phyloP scores from a whole-genome alignment of 257 asterid species.

The Solanum ossicruentum region DNA sequence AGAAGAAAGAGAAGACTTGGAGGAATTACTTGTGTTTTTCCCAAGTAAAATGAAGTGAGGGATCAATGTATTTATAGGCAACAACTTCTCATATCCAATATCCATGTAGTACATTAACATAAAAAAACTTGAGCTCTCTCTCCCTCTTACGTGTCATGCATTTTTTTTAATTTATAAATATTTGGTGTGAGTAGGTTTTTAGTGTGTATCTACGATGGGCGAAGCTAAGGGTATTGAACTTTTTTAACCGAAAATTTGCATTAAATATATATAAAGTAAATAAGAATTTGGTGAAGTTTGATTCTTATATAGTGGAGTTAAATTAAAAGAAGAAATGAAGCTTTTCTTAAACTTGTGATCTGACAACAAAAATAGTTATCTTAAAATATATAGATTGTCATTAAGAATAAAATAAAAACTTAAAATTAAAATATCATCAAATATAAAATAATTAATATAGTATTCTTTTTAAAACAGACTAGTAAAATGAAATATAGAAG shows the following conservation, averaged over 20 bases:
- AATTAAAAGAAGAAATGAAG: no score
- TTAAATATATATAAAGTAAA: not conserved
- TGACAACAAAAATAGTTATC: no score
- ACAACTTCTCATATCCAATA: not conserved
- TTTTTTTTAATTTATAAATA: no score
- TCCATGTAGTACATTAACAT: not conserved
- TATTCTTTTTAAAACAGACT: not conserved
- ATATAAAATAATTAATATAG: no score
- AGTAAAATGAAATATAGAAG: not conserved
- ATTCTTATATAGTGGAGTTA: no score
- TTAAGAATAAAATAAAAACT: no score
- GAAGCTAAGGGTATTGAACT: not conserved
- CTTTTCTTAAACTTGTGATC: no score
- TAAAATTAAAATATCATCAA: no score
- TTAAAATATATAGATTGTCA: no score
- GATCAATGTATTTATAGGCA: not conserved
- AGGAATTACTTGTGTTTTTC: not conserved
- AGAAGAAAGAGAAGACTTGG: not conserved
- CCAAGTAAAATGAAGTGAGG: not conserved
- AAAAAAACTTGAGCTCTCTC: not conserved
- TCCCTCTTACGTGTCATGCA: not conserved
- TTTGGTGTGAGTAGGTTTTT: not conserved
- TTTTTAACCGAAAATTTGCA: not conserved
- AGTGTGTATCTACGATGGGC: no score
- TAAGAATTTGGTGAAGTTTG: accelerated